Evolutionary conservation across 1,139 yeast genomes (phyloP), one percentile per base, ranked within the genome.

Genomic region (Saccharomyces pastorianus): DNA sequence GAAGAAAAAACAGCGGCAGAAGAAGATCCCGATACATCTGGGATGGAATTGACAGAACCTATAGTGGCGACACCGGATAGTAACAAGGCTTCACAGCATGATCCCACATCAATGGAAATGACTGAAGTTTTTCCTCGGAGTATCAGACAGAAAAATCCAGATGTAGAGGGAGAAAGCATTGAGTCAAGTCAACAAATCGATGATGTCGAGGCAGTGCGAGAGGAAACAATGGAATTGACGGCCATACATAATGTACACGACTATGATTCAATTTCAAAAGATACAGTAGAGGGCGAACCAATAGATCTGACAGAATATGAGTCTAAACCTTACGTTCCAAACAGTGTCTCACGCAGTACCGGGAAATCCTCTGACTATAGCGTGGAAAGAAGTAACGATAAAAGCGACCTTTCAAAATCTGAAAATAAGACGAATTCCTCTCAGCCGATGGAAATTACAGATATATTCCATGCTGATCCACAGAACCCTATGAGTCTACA

Each of bases 171-270:
- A 38, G n/a, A 38, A 9, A 20, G 6, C 9, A 38, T 6, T 38
- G 44, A 38, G n/a, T 11, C 23, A 13, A 20, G 25, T 20, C 26
- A 38, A 11, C 26, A 38, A 8, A 11, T 11, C 20, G 26, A 17
- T 11, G 44, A 38, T 20, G 44, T 13, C 20, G 44, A 20, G 13
- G 17, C 13, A 9, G 17, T 38, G 20, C 44, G 44, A 13, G 57
- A 52, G n/a, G 56, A 54, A 29, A 54, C 59, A 1, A 62, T 62
- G 65, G 64, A 58, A 53, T 52, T 60, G 20, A 61, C 62, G 6
- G 56, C 50, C n/a, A 55, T 57, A 11, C 28, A 42, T 9, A 23
- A 38, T 41, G 38, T 47, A 8, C 20, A 25, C 26, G 14, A 38
- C 29, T 14, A 27, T 17, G 50, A 41, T 25, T 47, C 42, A 9